phyloP scores from a whole-genome alignment of 2,329 filamentous ascomycete species.

The Zymoseptoria pseudotritici region DNA sequence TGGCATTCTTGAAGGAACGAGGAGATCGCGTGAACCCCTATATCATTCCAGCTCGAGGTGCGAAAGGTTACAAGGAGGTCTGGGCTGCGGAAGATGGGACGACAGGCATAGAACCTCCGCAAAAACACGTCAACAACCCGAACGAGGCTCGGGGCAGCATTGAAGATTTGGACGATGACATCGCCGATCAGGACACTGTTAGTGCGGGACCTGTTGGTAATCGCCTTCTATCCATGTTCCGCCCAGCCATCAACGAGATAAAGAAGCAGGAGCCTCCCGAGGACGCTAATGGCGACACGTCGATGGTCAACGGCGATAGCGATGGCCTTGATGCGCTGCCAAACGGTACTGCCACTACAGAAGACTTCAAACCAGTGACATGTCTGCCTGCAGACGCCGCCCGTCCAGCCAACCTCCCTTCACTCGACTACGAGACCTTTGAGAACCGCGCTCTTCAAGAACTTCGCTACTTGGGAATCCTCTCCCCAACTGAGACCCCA shows the following conservation, averaged over 20 bases:
- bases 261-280: constrained; percentile 44
- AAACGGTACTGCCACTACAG: constrained; percentile 34
- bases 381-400: constrained; percentile 52
- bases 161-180: constrained; percentile 77
- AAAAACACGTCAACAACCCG: constrained; percentile 58
- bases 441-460: constrained; percentile 90
- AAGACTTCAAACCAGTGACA: constrained; percentile 53
- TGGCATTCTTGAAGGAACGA: constrained; percentile 79
- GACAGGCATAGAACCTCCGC: constrained; percentile 62
- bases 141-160: constrained; percentile 81
- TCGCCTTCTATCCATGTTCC: constrained; percentile 70
- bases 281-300: constrained; percentile 38
- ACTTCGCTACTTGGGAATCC: constrained; percentile 80
- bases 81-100: constrained; percentile 92
- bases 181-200: constrained; percentile 81
- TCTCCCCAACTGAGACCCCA: constrained; percentile 54
- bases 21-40: constrained; percentile 80
- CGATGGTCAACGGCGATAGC: constrained; percentile 36
- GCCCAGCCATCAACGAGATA: constrained; percentile 56
- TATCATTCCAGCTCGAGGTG: constrained; percentile 74
- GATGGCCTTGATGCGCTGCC: constrained; percentile 28
- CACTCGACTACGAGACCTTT: constrained; percentile 76
- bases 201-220: constrained; percentile 81
- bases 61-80: constrained; percentile 76
- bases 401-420: constrained; percentile 26